A percentile compares a stretch with the other conserved stretches of the same genome.
Evolutionary conservation across 2,329 filamentous ascomycete genomes (phyloP).

Genomic region (Dissoconium aciculare): DNA sequence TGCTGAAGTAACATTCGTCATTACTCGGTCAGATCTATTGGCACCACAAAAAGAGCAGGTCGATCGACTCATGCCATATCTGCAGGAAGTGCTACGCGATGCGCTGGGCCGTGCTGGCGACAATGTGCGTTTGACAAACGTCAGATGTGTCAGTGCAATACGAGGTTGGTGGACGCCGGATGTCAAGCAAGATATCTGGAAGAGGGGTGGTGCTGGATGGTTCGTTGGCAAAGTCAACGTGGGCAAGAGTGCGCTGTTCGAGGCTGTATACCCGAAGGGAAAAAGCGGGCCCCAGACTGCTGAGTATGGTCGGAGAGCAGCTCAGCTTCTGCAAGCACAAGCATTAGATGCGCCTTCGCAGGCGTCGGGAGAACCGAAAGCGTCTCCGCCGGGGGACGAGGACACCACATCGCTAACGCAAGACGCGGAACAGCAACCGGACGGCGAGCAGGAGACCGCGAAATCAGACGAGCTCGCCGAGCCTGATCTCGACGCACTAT

Average conservation of each 20-base stretch:
- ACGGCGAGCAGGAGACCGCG: background rate
- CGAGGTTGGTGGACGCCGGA: constrained; percentile 81
- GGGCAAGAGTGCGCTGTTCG: constrained; percentile 85
- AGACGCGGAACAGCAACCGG: background rate
- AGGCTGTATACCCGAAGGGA: constrained; percentile 69
- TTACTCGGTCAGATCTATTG: constrained; percentile 75
- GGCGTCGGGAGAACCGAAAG: background rate
- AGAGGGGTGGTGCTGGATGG: constrained; percentile 76
- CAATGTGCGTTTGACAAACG: constrained; percentile 70
- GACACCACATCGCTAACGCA: background rate
- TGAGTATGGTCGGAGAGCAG: constrained; percentile 3
- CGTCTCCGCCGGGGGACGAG: background rate
- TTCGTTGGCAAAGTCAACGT: constrained; percentile 98
- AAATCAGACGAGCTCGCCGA: background rate
- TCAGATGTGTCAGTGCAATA: constrained; percentile 73
- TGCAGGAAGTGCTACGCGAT: constrained; percentile 61
- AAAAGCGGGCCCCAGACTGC: constrained; percentile 21
- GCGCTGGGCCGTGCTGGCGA: constrained; percentile 53
- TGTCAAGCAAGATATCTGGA: constrained; percentile 73
- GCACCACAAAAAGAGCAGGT: constrained; percentile 73
- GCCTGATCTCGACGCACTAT: no score
- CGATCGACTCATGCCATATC: constrained; percentile 71
- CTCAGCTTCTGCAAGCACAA: no score
- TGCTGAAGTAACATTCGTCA: constrained; percentile 75
- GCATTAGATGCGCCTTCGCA: no score